Conservation (phyloP, 208 protist genomes). For the Strigomonas culicis region DNA sequence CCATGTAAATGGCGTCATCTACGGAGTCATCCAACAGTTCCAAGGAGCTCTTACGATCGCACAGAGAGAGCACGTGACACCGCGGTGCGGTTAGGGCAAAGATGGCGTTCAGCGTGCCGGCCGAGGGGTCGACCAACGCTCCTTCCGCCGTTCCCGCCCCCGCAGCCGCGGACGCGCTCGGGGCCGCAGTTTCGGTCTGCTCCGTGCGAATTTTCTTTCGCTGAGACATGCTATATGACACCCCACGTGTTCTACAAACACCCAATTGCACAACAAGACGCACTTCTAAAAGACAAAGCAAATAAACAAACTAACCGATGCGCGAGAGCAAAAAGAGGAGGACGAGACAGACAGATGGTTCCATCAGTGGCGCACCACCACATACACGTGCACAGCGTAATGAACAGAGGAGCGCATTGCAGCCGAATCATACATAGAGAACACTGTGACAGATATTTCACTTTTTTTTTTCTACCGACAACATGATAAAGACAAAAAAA, state of each 20-base stretch:
- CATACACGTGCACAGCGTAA: no score
- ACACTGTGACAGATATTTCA: no score
- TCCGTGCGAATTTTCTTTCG: no score
- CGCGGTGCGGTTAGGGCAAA: conserved; percentile 62
- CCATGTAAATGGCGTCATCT: conserved; percentile 25
- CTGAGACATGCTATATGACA: no score
- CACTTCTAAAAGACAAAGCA: neutral
- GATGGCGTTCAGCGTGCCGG: conserved; percentile 49
- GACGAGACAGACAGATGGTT: no score
- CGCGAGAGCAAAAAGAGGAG: no score
- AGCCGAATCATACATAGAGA: no score
- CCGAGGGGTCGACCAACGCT: neutral
- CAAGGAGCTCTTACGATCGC: conserved; percentile 16
- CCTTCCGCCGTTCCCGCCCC: neutral
- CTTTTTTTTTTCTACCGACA: neutral
- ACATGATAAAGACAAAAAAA: conserved; percentile 20
- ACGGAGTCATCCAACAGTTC: conserved; percentile 20
- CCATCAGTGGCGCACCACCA: no score
- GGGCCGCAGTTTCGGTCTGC: no score
- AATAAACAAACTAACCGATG: conserved; percentile 16
- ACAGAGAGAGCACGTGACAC: conserved; percentile 33
- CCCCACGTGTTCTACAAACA: neutral
- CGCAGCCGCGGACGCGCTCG: no score
- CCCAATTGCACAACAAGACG: neutral
- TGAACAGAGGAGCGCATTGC: no score